phyloP scores from a whole-genome alignment of 257 asterid species.

The Rauvolfia tetraphylla region DNA sequence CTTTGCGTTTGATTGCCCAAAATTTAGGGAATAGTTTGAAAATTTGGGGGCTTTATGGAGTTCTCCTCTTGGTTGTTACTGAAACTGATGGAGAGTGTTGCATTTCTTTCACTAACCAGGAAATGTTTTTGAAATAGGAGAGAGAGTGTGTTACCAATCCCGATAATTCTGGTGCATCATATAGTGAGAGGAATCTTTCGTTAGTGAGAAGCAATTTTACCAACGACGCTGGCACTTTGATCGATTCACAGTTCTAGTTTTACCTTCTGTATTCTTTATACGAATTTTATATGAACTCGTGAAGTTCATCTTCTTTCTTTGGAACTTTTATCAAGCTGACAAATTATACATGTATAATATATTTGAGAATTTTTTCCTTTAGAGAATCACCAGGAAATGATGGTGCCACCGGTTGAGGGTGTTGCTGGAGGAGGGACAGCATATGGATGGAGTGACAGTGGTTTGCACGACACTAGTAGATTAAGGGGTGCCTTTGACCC shows the following conservation, averaged over 20 bases:
- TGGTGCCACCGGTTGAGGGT: constrained; percentile 93
- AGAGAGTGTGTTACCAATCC: neutral
- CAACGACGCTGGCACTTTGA: neutral
- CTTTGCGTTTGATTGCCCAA: neutral
- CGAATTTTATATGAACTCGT: neutral
- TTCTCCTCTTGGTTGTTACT: neutral
- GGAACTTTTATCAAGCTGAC: neutral
- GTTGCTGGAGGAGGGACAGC: constrained; percentile 98
- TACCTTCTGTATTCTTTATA: neutral
- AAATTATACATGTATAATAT: no score
- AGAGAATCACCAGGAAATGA: constrained; percentile 61
- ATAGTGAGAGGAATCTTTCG: neutral
- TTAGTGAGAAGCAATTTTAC: neutral
- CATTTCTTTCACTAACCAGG: neutral
- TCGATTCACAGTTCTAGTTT: neutral
- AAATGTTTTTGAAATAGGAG: neutral
- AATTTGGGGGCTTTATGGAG: neutral
- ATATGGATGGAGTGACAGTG: constrained; percentile 84
- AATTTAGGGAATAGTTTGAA: neutral
- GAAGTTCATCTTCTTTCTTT: neutral
- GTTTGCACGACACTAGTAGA: constrained; percentile 45
- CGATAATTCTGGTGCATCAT: neutral
- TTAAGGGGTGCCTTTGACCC: constrained; percentile 78
- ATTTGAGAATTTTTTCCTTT: constrained; percentile 20
- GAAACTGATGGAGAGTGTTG: neutral